phyloP scores from a whole-genome alignment of 2,329 filamentous ascomycete genomes.

The Hawksworthiomyces lignivorus region DNA sequence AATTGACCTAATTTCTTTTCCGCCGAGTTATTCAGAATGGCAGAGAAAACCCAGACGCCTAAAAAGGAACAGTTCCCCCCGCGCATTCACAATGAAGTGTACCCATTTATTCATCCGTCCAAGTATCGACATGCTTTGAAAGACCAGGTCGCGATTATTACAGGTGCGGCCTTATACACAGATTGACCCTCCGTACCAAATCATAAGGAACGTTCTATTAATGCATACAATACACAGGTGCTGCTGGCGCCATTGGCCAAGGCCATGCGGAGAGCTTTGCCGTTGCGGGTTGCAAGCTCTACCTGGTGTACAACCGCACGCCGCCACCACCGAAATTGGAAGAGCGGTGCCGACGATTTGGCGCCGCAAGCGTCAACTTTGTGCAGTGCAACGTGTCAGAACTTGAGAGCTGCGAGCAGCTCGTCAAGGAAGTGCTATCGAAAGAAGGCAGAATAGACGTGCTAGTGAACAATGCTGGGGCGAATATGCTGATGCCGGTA shows the following conservation, averaged over 20 bases:
- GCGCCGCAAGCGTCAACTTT: slow-evolving; percentile 16
- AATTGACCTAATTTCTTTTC: too few relatives aligned
- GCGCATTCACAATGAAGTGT: slow-evolving; percentile 22
- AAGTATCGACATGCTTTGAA: slow-evolving; percentile 20
- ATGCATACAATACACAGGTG: too few relatives aligned
- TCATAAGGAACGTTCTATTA: too few relatives aligned
- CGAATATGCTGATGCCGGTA: slow-evolving; percentile 21
- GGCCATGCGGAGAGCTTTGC: slow-evolving; percentile 23
- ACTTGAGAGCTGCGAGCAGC: slow-evolving; percentile 18
- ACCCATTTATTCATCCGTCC: slow-evolving; percentile 21
- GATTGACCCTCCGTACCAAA: too few relatives aligned
- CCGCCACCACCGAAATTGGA: slow-evolving; percentile 16
- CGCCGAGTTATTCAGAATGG: too few relatives aligned
- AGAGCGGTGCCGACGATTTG: slow-evolving; percentile 17
- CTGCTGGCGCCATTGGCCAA: slow-evolving; percentile 21
- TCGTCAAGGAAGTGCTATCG: slow-evolving; percentile 16
- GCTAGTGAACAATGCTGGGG: slow-evolving; percentile 24
- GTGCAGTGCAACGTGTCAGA: slow-evolving; percentile 21
- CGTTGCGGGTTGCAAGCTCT: slow-evolving; percentile 21
- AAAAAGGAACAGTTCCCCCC: too few relatives aligned
- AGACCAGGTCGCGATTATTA: slow-evolving; percentile 21
- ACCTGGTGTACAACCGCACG: slow-evolving; percentile 23
- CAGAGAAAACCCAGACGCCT: too few relatives aligned
- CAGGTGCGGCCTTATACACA: too few relatives aligned
- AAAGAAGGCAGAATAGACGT: slow-evolving; percentile 18